Evolutionary conservation across 345 rosid genomes (phyloP).

Genomic region (Corchorus capsularis): DNA sequence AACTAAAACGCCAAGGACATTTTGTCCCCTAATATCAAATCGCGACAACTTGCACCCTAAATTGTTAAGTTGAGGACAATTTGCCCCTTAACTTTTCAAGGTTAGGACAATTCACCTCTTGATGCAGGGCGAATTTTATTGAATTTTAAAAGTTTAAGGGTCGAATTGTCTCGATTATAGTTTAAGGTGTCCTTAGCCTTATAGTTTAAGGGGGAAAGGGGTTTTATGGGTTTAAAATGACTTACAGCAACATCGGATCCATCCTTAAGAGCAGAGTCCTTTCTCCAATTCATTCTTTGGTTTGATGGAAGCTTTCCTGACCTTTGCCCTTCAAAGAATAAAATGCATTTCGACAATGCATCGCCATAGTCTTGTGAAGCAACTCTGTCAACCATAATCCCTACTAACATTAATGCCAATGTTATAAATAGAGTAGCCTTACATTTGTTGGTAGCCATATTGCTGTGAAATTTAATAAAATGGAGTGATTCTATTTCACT

Average conservation of each 20-base stretch:
- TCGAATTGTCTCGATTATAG: too few species aligned
- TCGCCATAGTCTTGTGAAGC: slow-evolving; percentile 38
- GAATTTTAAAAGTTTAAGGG: too few species aligned
- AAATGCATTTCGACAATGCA: slow-evolving; percentile 52
- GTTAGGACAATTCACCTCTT: too few species aligned
- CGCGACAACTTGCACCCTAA: too few species aligned
- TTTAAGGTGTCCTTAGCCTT: too few species aligned
- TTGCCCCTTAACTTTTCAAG: too few species aligned
- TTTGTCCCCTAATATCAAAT: too few species aligned
- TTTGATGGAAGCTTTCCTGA: slow-evolving; percentile 49
- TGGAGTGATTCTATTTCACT: neutral
- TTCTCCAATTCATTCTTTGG: slow-evolving; percentile 56
- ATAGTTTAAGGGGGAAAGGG: too few species aligned
- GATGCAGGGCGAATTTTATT: too few species aligned
- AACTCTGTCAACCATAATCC: neutral
- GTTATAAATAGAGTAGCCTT: neutral
- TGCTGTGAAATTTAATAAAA: too few species aligned
- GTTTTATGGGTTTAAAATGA: neutral
- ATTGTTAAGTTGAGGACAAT: too few species aligned
- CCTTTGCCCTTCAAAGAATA: slow-evolving; percentile 69
- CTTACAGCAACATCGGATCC: slow-evolving; percentile 39
- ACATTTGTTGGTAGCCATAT: neutral
- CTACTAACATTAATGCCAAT: neutral
- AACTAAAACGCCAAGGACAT: too few species aligned
- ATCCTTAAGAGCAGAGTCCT: slow-evolving; percentile 53